These are phyloP conservation scores for Staphylotrichum longicolle DNA, from an alignment of 495 filamentous ascomycete genomes.

Conservation along the genomic window DNA sequence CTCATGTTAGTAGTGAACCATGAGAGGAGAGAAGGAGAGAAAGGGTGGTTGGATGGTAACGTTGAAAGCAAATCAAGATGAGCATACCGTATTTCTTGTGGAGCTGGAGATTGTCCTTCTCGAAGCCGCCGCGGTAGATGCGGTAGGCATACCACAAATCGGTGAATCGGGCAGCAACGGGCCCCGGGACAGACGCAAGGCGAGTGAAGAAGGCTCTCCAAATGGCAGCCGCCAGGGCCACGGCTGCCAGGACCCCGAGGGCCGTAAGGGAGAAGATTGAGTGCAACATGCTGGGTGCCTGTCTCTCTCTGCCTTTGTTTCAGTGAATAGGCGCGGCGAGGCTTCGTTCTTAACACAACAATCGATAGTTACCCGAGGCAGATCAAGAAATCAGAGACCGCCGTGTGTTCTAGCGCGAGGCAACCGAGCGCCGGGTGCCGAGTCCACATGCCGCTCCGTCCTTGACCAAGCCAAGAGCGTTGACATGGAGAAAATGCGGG, in stretches of 20 bases:
- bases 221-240: neutral
- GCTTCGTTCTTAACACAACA: no score
- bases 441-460: no score
- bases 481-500: no score
- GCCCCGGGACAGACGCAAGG: neutral
- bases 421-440: no score
- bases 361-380: no score
- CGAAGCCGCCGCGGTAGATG: slow-evolving; percentile 4
- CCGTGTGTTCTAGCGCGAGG: no score
- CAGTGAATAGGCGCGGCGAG: no score
- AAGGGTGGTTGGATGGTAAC: no score
- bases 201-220: neutral
- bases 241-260: neutral
- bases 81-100: slow-evolving; percentile 1
- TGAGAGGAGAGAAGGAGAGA: neutral
- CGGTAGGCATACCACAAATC: slow-evolving; percentile 8
- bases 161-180: neutral
- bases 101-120: neutral
- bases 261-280: neutral
- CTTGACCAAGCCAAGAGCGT: no score
- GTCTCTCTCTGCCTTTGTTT: no score
- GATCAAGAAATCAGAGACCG: no score
- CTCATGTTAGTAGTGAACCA: neutral
- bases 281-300: no score
- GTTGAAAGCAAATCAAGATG: neutral